Percentiles rank a stretch among this genome's conserved stretches.
phyloP scores from a whole-genome alignment of 805 yeast genomes.

The Ogataea naganishii region DNA sequence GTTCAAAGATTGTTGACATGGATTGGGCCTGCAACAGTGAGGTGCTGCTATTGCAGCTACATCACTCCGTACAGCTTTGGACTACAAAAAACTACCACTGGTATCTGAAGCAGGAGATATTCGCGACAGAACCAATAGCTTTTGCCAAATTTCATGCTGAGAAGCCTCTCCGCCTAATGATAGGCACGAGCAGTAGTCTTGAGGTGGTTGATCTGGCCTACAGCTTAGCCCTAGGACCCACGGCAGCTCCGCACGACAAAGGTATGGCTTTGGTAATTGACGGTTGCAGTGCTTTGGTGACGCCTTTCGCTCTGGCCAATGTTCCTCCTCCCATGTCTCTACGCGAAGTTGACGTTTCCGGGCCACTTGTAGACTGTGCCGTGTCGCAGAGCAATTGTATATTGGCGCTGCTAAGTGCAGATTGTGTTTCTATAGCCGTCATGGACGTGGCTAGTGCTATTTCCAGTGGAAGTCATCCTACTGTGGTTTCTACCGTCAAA shows the following conservation, averaged over 20 bases:
- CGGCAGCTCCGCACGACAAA: constrained; percentile 54
- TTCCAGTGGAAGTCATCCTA: constrained; percentile 41
- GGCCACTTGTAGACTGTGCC: constrained; percentile 56
- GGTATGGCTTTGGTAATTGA: constrained; percentile 82
- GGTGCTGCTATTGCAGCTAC: constrained; percentile 58
- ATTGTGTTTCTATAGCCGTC: constrained; percentile 36
- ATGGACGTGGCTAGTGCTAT: constrained; percentile 32
- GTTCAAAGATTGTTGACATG: constrained; percentile 39
- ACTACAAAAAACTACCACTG: constrained; percentile 89
- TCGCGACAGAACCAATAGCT: constrained; percentile 24
- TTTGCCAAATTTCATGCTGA: constrained; percentile 83
- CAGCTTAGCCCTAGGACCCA: constrained; percentile 59
- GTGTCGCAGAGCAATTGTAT: constrained; percentile 48
- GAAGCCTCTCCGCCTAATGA: constrained; percentile 66
- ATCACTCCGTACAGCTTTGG: constrained; percentile 74
- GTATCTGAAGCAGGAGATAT: constrained; percentile 81
- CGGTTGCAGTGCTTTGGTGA: constrained; percentile 59
- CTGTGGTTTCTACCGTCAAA: constrained; percentile 22
- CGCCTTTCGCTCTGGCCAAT: constrained; percentile 78
- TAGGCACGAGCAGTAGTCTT: constrained; percentile 44
- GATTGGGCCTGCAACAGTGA: constrained; percentile 83
- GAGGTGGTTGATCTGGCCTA: constrained; percentile 63
- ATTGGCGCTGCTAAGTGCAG: constrained; percentile 49
- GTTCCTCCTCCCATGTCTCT: constrained; percentile 92
- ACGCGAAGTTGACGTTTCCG: constrained; percentile 50